phyloP scores from a whole-genome alignment of 495 filamentous ascomycete genomes.

The Cercophora scortea region DNA sequence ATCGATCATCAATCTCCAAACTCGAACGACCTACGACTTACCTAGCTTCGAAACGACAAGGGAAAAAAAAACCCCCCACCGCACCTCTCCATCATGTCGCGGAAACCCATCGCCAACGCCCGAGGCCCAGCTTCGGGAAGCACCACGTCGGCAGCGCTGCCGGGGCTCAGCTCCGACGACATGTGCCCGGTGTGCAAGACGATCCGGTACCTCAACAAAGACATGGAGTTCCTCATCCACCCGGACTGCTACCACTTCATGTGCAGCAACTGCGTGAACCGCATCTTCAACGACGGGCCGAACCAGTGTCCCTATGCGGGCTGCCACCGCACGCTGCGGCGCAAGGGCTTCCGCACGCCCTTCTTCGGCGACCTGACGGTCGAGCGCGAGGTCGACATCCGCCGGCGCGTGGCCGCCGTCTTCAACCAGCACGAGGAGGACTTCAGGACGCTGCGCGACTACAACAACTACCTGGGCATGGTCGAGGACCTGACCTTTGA shows the following conservation, averaged over 20 bases:
- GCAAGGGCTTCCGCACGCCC: slow-evolving; percentile 72
- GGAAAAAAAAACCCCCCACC: neutral
- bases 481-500: slow-evolving; percentile 88
- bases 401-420: slow-evolving; percentile 67
- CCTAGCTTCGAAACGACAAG: neutral
- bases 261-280: slow-evolving; percentile 90
- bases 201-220: slow-evolving; percentile 84
- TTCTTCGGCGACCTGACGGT: slow-evolving; percentile 87
- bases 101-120: neutral
- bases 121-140: neutral
- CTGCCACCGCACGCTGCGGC: slow-evolving; percentile 78
- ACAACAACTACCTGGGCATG: slow-evolving; percentile 90
- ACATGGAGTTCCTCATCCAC: slow-evolving; percentile 92
- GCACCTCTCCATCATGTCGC: slow-evolving; percentile 1
- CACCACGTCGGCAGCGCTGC: slow-evolving; percentile 1
- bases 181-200: slow-evolving; percentile 97
- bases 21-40: no score
- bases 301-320: slow-evolving; percentile 83
- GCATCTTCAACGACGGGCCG: slow-evolving; percentile 85
- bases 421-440: slow-evolving; percentile 89
- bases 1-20: no score
- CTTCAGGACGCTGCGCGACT: slow-evolving; percentile 71
- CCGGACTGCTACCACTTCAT: slow-evolving; percentile 98
- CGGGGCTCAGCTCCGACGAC: slow-evolving; percentile 44
- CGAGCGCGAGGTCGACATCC: slow-evolving; percentile 91